Evolutionary conservation across 495 filamentous ascomycete genomes (phyloP).

Genomic region (Schizothecium vesticola): DNA sequence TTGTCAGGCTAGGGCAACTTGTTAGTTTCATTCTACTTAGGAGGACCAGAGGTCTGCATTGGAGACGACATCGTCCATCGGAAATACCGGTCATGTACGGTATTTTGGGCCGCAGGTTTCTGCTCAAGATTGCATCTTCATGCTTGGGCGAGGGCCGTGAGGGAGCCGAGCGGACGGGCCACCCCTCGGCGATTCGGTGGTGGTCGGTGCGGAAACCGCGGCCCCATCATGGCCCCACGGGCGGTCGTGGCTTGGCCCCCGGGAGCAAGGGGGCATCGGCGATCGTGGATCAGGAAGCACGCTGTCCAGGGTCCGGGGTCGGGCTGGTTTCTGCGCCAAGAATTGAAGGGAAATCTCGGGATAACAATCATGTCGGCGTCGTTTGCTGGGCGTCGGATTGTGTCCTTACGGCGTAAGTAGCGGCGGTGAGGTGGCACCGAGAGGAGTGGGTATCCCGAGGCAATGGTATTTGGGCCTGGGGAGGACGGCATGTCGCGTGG

Average conservation of each 20-base stretch:
- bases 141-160: neutral
- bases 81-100: neutral
- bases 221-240: neutral
- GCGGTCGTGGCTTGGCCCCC: neutral
- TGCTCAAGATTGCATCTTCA: conserved; percentile 2
- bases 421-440: neutral
- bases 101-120: neutral
- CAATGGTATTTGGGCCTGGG: neutral
- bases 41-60: no score
- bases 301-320: neutral
- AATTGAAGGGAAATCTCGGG: neutral
- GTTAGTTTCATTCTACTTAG: no score
- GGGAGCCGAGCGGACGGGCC: neutral
- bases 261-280: neutral
- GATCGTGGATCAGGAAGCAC: neutral
- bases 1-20: no score
- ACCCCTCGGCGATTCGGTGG: neutral
- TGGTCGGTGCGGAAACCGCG: neutral
- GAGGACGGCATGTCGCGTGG: neutral
- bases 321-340: neutral
- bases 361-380: neutral
- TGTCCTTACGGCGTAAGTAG: neutral
- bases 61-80: neutral
- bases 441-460: neutral
- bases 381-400: no score